Conservation (phyloP, 2,329 filamentous ascomycete genomes). For the Calonectria pteridis region DNA sequence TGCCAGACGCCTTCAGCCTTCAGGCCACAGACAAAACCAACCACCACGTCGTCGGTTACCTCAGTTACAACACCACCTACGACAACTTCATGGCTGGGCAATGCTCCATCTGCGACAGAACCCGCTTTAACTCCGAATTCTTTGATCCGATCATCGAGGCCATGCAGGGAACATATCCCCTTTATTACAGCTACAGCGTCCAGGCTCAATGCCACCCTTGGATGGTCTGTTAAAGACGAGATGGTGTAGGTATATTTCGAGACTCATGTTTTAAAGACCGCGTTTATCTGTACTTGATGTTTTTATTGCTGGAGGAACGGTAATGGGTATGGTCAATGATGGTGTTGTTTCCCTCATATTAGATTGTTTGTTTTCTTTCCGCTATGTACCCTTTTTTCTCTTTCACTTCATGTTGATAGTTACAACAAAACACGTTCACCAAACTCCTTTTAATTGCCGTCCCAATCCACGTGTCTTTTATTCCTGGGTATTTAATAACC, state of each 20-base stretch:
- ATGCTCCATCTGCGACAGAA: slow-evolving; percentile 52
- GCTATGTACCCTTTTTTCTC: slow-evolving; percentile 33
- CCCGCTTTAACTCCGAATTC: slow-evolving; percentile 52
- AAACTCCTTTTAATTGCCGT: neutral
- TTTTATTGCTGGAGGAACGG: slow-evolving; percentile 21
- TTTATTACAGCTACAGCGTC: slow-evolving; percentile 53
- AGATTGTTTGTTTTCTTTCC: slow-evolving; percentile 35
- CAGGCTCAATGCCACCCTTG: slow-evolving; percentile 54
- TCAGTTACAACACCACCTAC: slow-evolving; percentile 54
- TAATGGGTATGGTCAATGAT: slow-evolving; percentile 29
- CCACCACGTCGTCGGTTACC: slow-evolving; percentile 49
- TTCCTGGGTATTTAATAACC: neutral
- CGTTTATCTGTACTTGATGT: slow-evolving; percentile 26
- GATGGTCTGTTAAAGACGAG: slow-evolving; percentile 51
- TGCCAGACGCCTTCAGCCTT: slow-evolving; percentile 54
- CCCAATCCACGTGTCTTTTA: neutral
- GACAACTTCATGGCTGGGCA: slow-evolving; percentile 52
- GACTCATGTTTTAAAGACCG: neutral
- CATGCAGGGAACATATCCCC: slow-evolving; percentile 54
- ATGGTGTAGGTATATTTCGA: neutral
- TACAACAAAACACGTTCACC: slow-evolving; percentile 15
- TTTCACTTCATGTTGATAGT: slow-evolving; percentile 30
- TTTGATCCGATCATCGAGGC: slow-evolving; percentile 54
- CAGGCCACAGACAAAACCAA: slow-evolving; percentile 50
- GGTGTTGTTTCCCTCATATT: slow-evolving; percentile 28